Conservation (phyloP, 2,329 filamentous ascomycete genomes). For the Diaporthe caulivora region DNA sequence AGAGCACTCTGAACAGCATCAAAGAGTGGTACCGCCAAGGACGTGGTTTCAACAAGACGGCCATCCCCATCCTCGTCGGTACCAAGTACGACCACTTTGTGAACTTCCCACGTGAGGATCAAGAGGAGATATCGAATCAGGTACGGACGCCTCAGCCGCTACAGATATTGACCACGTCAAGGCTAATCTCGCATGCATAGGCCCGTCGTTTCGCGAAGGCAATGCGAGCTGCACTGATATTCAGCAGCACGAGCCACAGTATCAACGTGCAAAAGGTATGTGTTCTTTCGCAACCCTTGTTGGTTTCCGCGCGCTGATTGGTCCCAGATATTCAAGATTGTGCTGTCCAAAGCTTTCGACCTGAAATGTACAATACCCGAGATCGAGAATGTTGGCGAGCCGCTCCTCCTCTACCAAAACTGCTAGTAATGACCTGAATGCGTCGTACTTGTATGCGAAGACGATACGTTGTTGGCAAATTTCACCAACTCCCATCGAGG, state of each 20-base stretch:
- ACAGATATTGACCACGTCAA: not conserved
- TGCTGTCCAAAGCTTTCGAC: conserved; percentile 98
- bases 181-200: conserved; percentile 58
- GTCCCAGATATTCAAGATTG: conserved; percentile 97
- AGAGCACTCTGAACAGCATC: conserved; percentile 98
- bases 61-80: conserved; percentile 96
- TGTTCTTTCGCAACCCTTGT: not conserved
- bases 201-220: conserved; percentile 96
- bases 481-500: not conserved
- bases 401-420: conserved; percentile 89
- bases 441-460: not conserved
- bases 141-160: conserved; percentile 58
- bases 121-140: conserved; percentile 98
- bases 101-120: conserved; percentile 96
- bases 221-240: conserved; percentile 97
- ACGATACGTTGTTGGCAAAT: not conserved
- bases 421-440: conserved; percentile 49
- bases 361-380: conserved; percentile 99
- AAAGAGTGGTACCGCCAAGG: conserved; percentile 99
- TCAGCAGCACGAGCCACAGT: conserved; percentile 98
- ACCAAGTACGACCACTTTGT: conserved; percentile 99
- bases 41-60: conserved; percentile 98
- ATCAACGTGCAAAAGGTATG: conserved; percentile 98
- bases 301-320: conserved; percentile 8
- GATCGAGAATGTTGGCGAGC: conserved; percentile 98